phyloP scores from a whole-genome alignment of 768 basidiomycete genomes.

The Favolaschia claudopus region DNA sequence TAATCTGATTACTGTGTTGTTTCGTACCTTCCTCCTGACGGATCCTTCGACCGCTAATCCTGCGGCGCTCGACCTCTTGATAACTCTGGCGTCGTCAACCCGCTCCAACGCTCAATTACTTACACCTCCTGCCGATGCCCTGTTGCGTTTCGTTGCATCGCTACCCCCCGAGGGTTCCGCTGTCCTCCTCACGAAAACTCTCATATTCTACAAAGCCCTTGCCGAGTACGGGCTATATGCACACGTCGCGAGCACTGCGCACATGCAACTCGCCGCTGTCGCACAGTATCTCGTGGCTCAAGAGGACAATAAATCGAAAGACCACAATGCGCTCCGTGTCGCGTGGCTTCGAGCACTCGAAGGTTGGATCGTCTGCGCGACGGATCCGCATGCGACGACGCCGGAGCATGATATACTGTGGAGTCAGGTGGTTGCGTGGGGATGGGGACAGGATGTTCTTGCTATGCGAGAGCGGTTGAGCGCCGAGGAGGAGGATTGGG shows the following conservation, averaged over 20 bases:
- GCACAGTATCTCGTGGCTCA: slow-evolving; percentile 53
- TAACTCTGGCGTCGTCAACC: slow-evolving; percentile 66
- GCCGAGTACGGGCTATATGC: slow-evolving; percentile 84
- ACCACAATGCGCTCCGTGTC: slow-evolving; percentile 3
- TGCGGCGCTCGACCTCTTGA: slow-evolving; percentile 63
- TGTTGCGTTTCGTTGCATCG: slow-evolving; percentile 75
- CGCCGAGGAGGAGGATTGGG: slow-evolving; percentile 40
- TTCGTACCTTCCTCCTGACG: slow-evolving; percentile 65
- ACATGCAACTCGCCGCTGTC: slow-evolving; percentile 61
- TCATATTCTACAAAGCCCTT: slow-evolving; percentile 70
- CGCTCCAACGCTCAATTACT: slow-evolving; percentile 70
- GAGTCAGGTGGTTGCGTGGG: slow-evolving; percentile 85
- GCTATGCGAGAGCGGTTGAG: slow-evolving; percentile 45
- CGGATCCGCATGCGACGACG: slow-evolving; percentile 90
- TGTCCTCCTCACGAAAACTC: slow-evolving; percentile 62
- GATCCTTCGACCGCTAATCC: slow-evolving; percentile 52
- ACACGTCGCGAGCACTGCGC: slow-evolving; percentile 69
- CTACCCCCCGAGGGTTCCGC: slow-evolving; percentile 59
- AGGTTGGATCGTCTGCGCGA: slow-evolving; percentile 82
- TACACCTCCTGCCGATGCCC: slow-evolving; percentile 63
- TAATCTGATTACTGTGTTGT: slow-evolving; percentile 57
- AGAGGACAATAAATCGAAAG: slow-evolving; percentile 18
- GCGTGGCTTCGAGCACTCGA: slow-evolving; percentile 70
- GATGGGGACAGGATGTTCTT: slow-evolving; percentile 70
- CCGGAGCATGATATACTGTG: slow-evolving; percentile 89